A percentile compares a stretch with the other conserved stretches of the same genome.
Evolutionary conservation across 2,329 filamentous ascomycete genomes (phyloP).

Genomic region (Coniella lustricola): DNA sequence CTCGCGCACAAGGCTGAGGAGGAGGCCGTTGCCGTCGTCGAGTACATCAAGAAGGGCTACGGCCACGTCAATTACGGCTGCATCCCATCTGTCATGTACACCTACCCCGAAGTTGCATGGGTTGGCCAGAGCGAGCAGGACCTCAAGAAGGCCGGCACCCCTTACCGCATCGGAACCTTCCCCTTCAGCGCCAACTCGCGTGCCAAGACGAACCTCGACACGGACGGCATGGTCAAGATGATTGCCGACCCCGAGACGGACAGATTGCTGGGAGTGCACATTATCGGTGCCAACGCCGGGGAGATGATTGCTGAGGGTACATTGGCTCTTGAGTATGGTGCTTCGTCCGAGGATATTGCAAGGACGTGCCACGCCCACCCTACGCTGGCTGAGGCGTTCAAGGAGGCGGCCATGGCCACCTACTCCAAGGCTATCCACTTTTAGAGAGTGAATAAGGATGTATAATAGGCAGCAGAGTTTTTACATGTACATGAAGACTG

Average conservation of each 20-base stretch:
- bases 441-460: conserved; percentile 40
- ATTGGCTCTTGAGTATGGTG: conserved; percentile 91
- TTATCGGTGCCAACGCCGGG: conserved; percentile 89
- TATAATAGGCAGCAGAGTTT: conserved; percentile 4
- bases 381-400: conserved; percentile 94
- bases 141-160: conserved; percentile 79
- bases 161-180: conserved; percentile 91
- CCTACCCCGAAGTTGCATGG: conserved; percentile 96
- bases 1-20: conserved; percentile 99
- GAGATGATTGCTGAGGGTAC: conserved; percentile 99
- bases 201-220: conserved; percentile 97
- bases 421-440: conserved; percentile 95
- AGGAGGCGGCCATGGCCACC: conserved; percentile 98
- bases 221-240: conserved; percentile 95
- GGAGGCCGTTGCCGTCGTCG: conserved; percentile 87
- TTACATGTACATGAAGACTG: conserved; percentile 11
- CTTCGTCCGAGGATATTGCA: conserved; percentile 88
- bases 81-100: conserved; percentile 99
- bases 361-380: conserved; percentile 96
- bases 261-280: conserved; percentile 90
- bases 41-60: conserved; percentile 97
- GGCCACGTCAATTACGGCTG: conserved; percentile 98
- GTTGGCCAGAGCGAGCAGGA: conserved; percentile 97
- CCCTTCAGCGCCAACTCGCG: conserved; percentile 97
- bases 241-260: conserved; percentile 94